These are phyloP conservation scores for Fusarium scirpi DNA, from an alignment of 2,329 filamentous ascomycete species.

Conservation along the genomic window DNA sequence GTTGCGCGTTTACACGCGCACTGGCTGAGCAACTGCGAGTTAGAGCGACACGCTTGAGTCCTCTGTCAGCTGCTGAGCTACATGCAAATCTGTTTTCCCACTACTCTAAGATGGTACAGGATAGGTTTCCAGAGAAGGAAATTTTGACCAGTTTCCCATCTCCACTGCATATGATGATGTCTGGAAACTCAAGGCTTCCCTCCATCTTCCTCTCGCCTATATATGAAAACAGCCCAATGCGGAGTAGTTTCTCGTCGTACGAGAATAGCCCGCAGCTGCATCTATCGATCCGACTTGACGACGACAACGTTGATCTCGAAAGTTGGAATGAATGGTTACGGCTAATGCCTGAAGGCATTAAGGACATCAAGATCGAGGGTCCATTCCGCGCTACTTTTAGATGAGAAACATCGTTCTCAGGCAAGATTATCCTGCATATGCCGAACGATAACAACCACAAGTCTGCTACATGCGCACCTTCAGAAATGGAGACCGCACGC, in stretches of 20 bases:
- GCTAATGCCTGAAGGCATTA: conserved; percentile 68
- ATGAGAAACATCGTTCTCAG: conserved; percentile 21
- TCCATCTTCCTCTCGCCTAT: conserved; percentile 67
- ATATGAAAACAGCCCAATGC: conserved; percentile 56
- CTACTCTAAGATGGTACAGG: conserved; percentile 65
- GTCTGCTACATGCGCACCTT: background rate
- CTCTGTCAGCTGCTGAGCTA: conserved; percentile 65
- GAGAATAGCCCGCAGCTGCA: conserved; percentile 63
- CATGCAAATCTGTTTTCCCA: conserved; percentile 65
- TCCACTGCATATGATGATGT: conserved; percentile 67
- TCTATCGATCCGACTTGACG: conserved; percentile 63
- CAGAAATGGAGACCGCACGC: conserved; percentile 25
- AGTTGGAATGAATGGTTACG: conserved; percentile 70
- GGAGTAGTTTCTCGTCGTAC: conserved; percentile 54
- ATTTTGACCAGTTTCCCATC: conserved; percentile 63
- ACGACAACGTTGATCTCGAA: conserved; percentile 64
- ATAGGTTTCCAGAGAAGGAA: conserved; percentile 62
- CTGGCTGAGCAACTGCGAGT: conserved; percentile 63
- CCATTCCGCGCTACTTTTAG: conserved; percentile 55
- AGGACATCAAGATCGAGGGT: conserved; percentile 67
- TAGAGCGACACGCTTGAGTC: conserved; percentile 58
- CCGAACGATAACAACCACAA: conserved; percentile 11
- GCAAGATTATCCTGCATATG: conserved; percentile 1
- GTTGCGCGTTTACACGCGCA: conserved; percentile 64
- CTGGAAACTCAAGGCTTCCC: conserved; percentile 64